Base-by-base conservation (phyloP, 768 basidiomycete genomes). In the Lyophyllum semitale region DNA sequence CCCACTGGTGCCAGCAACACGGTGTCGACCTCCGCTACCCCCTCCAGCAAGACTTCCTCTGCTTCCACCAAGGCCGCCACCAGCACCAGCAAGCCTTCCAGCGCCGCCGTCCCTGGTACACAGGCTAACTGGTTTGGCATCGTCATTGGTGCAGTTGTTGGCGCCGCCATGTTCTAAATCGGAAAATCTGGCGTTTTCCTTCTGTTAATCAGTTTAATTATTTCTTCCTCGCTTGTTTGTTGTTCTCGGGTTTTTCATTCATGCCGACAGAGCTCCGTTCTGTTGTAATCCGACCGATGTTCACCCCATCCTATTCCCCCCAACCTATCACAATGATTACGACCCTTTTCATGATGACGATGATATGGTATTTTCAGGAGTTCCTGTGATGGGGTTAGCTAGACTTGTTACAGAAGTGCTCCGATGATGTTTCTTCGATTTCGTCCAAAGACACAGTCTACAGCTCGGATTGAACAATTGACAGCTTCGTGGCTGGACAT, bases 101-200 rank as follows among this genome's bases (percentile, higher is more conserved):
- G 64, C n/a, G 59, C 70, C 13, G 69, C 70, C 35, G 35, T 71
- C 48, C 54, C 54, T 45, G 17, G 38, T 33, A 53, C 66, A 37
- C 66, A 66, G 33, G 68, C 67, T 47, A 68, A 73, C 26, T 71
- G 71, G 67, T 58, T 64, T 23, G 72, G 71, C 43, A 62, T 72
- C n/a, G 51, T 73, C 32, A 25, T 74, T 13, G 66, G 73, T 47
- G 73, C 72, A 1, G 53, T 73, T 20, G 63, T 76, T 41, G 76
- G 74, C 58, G 69, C 65, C 53, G 60, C 73, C 22, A 61, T 74
- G 57, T 71, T 79, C 62, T 79, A 68, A 72, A 55, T 42, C 3
- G 25, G 47, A 38, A 41, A 48, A 45, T 33, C n/a, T 40, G 35
- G 37, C n/a, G 37, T 51, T 53, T 49, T 45, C 51, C 33, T 53